A percentile compares a stretch with the other conserved stretches of the same genome.
Conservation (phyloP, 768 basidiomycete species). For the Kwoniella newhampshirensis region DNA sequence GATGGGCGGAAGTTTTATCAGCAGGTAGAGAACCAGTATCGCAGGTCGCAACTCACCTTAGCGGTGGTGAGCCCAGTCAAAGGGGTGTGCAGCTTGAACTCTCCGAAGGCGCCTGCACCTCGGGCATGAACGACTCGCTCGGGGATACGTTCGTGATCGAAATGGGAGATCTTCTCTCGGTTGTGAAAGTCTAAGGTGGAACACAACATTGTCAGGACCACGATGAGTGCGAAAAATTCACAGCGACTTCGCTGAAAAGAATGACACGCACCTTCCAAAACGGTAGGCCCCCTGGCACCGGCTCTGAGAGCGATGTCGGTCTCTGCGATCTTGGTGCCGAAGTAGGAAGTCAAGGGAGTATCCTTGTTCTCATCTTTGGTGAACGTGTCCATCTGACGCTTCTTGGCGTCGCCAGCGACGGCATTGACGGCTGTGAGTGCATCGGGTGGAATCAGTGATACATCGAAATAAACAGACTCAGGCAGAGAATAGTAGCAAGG, state of each 20-base stretch:
- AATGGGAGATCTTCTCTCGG: constrained; percentile 70
- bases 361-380: constrained; percentile 28
- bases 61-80: constrained; percentile 73
- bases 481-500: too few species aligned
- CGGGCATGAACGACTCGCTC: constrained; percentile 63
- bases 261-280: constrained; percentile 57
- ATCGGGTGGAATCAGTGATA: too few species aligned
- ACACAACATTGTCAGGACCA: neutral
- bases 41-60: constrained; percentile 37
- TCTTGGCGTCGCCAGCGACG: constrained; percentile 50
- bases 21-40: neutral
- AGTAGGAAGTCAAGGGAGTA: constrained; percentile 49
- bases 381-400: constrained; percentile 46
- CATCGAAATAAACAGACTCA: too few species aligned
- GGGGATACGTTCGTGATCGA: constrained; percentile 86
- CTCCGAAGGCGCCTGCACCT: constrained; percentile 66
- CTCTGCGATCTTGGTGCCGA: constrained; percentile 49
- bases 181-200: constrained; percentile 60
- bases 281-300: constrained; percentile 63
- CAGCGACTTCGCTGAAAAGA: neutral
- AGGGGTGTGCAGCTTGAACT: constrained; percentile 72
- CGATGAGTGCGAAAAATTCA: neutral
- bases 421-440: constrained; percentile 39
- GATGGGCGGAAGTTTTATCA: neutral
- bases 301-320: constrained; percentile 52